Conservation (phyloP, 306 rosid genomes). For the Dalbergia cochinchinensis region DNA sequence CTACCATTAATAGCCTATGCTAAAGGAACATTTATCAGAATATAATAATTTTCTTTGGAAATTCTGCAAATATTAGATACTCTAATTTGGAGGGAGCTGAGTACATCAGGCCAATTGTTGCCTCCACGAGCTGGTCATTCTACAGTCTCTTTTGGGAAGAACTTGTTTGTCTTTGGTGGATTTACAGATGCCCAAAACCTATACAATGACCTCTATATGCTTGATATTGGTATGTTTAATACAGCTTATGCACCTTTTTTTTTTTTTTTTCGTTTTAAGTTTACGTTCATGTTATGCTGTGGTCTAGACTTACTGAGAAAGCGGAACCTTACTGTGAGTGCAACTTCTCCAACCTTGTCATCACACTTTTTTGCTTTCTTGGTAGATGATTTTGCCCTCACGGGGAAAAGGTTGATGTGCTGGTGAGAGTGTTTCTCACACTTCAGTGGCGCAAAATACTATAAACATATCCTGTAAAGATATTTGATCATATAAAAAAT, state of each 20-base stretch:
- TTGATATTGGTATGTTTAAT: slow-evolving; percentile 82
- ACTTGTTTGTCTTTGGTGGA: slow-evolving; percentile 95
- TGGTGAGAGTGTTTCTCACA: slow-evolving; percentile 7
- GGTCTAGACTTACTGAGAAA: slow-evolving; percentile 28
- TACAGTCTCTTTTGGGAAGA: slow-evolving; percentile 85
- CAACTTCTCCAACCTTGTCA: slow-evolving; percentile 29
- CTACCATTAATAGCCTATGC: slow-evolving; percentile 5
- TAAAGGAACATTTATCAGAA: slow-evolving; percentile 24
- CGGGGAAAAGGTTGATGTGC: slow-evolving; percentile 29
- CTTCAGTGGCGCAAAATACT: not conserved
- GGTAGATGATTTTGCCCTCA: slow-evolving; percentile 27
- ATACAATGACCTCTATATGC: slow-evolving; percentile 84
- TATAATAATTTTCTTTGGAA: slow-evolving; percentile 44
- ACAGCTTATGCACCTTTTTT: slow-evolving; percentile 16
- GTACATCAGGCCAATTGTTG: slow-evolving; percentile 78
- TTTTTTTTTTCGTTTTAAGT: not conserved
- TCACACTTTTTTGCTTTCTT: slow-evolving; percentile 4
- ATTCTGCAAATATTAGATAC: slow-evolving; percentile 69
- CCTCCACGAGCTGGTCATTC: slow-evolving; percentile 98
- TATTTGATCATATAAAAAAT: slow-evolving; percentile 16
- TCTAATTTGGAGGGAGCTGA: slow-evolving; percentile 90
- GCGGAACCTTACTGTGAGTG: slow-evolving; percentile 26
- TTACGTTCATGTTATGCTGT: slow-evolving; percentile 12
- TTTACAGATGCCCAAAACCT: slow-evolving; percentile 95
- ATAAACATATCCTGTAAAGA: slow-evolving; percentile 20